Evolutionary conservation across 1,284 basidiomycete genomes (phyloP).

Genomic region (Ustilago hordei): DNA sequence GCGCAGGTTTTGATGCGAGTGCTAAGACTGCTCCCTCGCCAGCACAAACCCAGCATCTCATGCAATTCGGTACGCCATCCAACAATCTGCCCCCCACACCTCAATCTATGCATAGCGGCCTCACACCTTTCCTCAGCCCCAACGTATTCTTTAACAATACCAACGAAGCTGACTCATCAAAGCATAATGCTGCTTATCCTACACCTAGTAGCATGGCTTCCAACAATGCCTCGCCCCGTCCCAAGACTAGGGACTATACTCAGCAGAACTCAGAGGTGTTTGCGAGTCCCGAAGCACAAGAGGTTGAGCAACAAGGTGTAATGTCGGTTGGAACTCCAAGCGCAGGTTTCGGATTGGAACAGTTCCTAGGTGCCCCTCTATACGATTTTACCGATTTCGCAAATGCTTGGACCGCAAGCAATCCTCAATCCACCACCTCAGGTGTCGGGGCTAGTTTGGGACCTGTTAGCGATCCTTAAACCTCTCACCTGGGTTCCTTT

Average conservation of each 20-base stretch:
- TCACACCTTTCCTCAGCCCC: constrained; percentile 42
- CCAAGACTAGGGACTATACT: background rate
- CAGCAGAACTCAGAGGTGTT: background rate
- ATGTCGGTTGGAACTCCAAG: constrained; percentile 50
- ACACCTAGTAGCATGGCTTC: constrained; percentile 32
- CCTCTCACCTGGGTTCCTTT: background rate
- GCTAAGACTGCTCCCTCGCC: background rate
- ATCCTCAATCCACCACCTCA: constrained; percentile 9
- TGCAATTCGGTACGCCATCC: constrained; percentile 4
- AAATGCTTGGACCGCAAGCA: constrained; percentile 43
- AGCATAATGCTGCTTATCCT: constrained; percentile 20
- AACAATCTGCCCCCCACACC: constrained; percentile 25
- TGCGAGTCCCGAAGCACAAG: constrained; percentile 10
- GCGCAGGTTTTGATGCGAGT: too few relatives aligned
- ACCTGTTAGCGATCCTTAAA: constrained; percentile 38
- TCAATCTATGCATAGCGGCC: constrained; percentile 28
- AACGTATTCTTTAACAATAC: constrained; percentile 37
- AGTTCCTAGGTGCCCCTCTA: constrained; percentile 40
- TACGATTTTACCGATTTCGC: constrained; percentile 55
- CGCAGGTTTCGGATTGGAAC: constrained; percentile 49
- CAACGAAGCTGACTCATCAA: background rate
- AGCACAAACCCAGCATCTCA: constrained; percentile 1
- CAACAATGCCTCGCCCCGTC: constrained; percentile 7
- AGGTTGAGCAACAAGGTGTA: background rate
- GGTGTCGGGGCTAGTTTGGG: constrained; percentile 12